Conservation (phyloP, 2,329 filamentous ascomycete species). For the Drechslerella coelobrocha region DNA sequence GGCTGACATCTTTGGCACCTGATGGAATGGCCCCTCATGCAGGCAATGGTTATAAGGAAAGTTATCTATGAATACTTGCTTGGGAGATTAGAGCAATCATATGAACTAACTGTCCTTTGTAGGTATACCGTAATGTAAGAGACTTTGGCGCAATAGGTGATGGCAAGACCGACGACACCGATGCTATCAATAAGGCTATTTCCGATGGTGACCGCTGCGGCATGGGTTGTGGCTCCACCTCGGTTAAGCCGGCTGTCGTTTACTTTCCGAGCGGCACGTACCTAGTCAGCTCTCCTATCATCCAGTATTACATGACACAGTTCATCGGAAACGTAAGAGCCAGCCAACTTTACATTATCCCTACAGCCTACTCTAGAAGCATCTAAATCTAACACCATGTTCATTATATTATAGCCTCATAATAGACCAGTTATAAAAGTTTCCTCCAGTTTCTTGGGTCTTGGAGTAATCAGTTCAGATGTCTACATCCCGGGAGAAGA, state of each 20-base stretch:
- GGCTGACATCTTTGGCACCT: no score
- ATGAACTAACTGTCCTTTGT: no score
- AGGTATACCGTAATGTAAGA: no score
- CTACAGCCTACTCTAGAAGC: no score
- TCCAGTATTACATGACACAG: constrained; percentile 52
- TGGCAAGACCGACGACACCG: constrained; percentile 45
- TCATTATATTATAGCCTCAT: no score
- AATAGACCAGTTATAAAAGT: constrained; percentile 72
- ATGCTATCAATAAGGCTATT: constrained; percentile 52
- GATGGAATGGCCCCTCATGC: no score
- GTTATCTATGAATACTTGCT: no score
- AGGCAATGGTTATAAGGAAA: no score
- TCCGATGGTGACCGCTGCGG: constrained; percentile 44
- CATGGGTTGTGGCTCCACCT: constrained; percentile 38
- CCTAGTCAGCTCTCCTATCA: constrained; percentile 51
- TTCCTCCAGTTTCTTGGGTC: constrained; percentile 74
- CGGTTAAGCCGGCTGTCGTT: constrained; percentile 52
- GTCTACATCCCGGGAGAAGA: constrained; percentile 69
- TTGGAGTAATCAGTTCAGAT: constrained; percentile 86
- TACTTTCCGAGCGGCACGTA: constrained; percentile 55
- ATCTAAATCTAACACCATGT: no score
- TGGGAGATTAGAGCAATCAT: no score
- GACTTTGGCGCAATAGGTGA: no score
- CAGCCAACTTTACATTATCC: no score
- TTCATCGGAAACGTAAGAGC: constrained; percentile 50